Base-by-base conservation (phyloP, 805 yeast genomes). In the Candida maris region DNA sequence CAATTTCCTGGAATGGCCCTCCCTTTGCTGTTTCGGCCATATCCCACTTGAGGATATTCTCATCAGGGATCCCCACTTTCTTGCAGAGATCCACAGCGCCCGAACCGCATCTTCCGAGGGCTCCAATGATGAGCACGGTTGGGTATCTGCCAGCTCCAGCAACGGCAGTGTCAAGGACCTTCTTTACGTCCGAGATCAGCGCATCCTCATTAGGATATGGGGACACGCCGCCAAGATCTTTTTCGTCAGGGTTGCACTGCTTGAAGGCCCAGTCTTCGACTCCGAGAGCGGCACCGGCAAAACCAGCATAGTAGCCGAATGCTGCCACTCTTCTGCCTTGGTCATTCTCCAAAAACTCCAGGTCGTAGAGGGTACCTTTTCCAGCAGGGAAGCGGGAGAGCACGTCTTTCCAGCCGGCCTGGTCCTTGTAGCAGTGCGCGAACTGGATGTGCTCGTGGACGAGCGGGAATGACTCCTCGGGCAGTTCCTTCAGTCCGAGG, bases 281-380 rank as follows among this genome's bases (percentile, higher is more conserved):
- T 54, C 98, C 98, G 38, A 93, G 67, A 22, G 98, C 99, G 23
- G 99, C 98, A 56, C 99, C 99, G 5, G 97, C 98, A 61, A 93
- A 93, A n/a, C 99, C 99, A 30, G 99, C 98, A 62, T 91, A 91
- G 71, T 77, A 93, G n/a, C 99, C 99, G 60, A 93, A 93, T 6
- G 98, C 98, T 30, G 99, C 99, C 19, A 93, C 99, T 67, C 99
- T 85, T 72, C 98, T 85, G 23, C 97, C 97, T 56, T 77, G 80
- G 52, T 84, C 96, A 61, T 93, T 87, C 62, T 85, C 94, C 61
- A 93, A 71, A 59, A 93, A 93, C 68, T 93, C 99, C 49, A 93
- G 71, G 61, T 93, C 99, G 61, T 93, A 93, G 49, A 93, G 74
- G 10, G 77, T 73, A 51, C 98, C 97, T 41, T 84, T 77, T 34